phyloP scores from a whole-genome alignment of 2,329 filamentous ascomycete species.

The Fusarium coffeatum region DNA sequence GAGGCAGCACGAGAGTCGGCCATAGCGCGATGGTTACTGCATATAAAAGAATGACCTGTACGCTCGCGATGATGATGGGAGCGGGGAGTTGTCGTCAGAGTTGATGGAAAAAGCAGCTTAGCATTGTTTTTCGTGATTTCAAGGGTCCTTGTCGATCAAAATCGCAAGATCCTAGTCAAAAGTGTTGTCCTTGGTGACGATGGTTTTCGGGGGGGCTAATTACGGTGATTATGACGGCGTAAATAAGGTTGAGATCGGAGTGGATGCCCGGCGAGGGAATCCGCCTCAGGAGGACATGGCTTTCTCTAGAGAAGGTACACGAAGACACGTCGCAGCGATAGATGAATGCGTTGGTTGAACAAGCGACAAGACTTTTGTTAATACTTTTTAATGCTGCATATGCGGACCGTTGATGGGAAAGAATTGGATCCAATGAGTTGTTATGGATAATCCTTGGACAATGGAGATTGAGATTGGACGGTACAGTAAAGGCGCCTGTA shows the following conservation, averaged over 20 bases:
- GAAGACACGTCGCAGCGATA: slow-evolving; percentile 9
- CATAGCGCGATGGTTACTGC: slow-evolving; percentile 43
- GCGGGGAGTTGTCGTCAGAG: slow-evolving; percentile 36
- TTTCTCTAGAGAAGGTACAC: slow-evolving; percentile 7
- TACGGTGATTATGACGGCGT: slow-evolving; percentile 21
- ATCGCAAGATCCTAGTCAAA: slow-evolving; percentile 28
- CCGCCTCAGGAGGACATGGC: slow-evolving; percentile 42
- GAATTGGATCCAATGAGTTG: slow-evolving; percentile 21
- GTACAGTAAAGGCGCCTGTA: background rate
- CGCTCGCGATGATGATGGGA: slow-evolving; percentile 27
- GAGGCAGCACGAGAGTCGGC: slow-evolving; percentile 42
- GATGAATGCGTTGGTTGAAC: slow-evolving; percentile 17
- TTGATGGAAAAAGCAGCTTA: slow-evolving; percentile 33
- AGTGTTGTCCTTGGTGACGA: slow-evolving; percentile 41
- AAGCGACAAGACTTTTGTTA: slow-evolving; percentile 3
- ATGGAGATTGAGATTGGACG: slow-evolving; percentile 10
- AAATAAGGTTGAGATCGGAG: slow-evolving; percentile 24
- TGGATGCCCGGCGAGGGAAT: slow-evolving; percentile 36
- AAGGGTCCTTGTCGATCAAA: slow-evolving; percentile 38
- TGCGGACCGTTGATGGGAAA: slow-evolving; percentile 25
- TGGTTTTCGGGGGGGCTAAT: slow-evolving; percentile 22
- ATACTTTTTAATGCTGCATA: slow-evolving; percentile 32
- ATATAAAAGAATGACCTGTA: slow-evolving; percentile 38
- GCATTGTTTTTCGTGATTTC: slow-evolving; percentile 40
- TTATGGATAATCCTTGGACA: slow-evolving; percentile 7